Evolutionary conservation across 31 red algal species (phyloP).

Genomic region (Porphyra umbilicalis): DNA sequence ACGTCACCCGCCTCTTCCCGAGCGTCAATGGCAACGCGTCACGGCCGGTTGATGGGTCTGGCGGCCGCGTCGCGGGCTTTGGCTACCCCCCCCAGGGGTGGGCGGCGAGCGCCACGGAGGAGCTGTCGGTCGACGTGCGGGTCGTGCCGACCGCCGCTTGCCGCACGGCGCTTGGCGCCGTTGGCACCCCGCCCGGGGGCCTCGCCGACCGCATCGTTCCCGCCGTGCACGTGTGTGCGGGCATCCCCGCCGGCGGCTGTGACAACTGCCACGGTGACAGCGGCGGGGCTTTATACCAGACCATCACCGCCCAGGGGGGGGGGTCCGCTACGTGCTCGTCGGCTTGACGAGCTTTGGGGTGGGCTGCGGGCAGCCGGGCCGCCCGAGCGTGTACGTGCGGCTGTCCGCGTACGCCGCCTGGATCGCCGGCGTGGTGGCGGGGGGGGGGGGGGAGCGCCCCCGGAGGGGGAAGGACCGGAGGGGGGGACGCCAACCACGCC

Average conservation of each 20-base stretch:
- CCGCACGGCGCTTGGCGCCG: background rate
- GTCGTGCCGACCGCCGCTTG: constrained; percentile 25
- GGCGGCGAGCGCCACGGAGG: background rate
- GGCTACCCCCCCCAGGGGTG: background rate
- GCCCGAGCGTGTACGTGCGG: constrained; percentile 8
- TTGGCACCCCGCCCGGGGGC: background rate
- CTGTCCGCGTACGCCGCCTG: background rate
- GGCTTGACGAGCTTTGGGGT: constrained; percentile 39
- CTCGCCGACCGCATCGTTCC: background rate
- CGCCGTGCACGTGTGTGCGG: constrained; percentile 15
- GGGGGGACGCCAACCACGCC: no score
- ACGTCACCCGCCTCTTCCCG: background rate
- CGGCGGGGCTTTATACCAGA: constrained; percentile 29
- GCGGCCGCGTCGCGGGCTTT: background rate
- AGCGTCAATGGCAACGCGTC: background rate
- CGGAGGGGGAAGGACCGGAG: no score
- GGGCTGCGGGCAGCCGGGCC: constrained; percentile 31
- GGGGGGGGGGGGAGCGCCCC: no score
- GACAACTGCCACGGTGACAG: constrained; percentile 40
- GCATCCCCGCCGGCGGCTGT: constrained; percentile 22
- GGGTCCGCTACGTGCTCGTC: constrained; percentile 8
- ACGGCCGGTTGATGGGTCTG: background rate
- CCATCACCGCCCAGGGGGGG: background rate
- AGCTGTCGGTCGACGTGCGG: constrained; percentile 31
- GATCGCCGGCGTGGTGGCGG: background rate